Conservation (phyloP, 768 basidiomycete genomes). For the Hygrophoropsis aurantiaca region DNA sequence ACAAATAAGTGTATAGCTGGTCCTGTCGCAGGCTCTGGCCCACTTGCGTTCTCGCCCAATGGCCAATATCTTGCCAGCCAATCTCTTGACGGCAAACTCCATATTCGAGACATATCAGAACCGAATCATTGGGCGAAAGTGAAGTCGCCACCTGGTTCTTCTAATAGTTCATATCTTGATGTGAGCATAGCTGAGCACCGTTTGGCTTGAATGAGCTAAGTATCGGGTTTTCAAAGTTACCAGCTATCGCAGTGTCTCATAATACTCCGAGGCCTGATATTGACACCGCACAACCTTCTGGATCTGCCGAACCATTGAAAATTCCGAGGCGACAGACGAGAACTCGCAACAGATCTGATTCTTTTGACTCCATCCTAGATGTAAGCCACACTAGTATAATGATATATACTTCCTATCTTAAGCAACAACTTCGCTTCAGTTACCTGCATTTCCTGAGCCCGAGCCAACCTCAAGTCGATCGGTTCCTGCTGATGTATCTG, state of each 20-base stretch:
- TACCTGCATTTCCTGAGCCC: no score
- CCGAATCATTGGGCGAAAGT: not conserved
- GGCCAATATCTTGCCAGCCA: constrained; percentile 1
- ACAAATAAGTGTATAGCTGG: not conserved
- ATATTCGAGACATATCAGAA: not conserved
- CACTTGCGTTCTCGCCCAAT: constrained; percentile 2
- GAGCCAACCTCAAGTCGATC: no score
- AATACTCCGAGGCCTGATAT: no score
- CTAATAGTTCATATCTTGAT: not conserved
- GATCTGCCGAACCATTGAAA: no score
- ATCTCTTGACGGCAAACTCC: not conserved
- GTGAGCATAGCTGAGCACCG: not conserved
- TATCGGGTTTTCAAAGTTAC: not conserved
- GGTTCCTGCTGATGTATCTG: no score
- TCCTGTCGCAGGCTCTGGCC: constrained; percentile 72
- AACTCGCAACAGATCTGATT: no score
- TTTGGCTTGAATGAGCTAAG: not conserved
- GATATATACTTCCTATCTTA: no score
- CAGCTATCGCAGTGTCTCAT: not conserved
- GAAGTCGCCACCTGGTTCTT: not conserved
- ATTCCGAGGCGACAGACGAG: no score
- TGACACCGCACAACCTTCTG: no score
- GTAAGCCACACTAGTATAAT: no score
- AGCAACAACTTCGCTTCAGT: no score
- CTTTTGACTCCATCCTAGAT: no score